Evolutionary conservation across 805 yeast species (phyloP).

Genomic region (Cyberlindnera lachancei): DNA sequence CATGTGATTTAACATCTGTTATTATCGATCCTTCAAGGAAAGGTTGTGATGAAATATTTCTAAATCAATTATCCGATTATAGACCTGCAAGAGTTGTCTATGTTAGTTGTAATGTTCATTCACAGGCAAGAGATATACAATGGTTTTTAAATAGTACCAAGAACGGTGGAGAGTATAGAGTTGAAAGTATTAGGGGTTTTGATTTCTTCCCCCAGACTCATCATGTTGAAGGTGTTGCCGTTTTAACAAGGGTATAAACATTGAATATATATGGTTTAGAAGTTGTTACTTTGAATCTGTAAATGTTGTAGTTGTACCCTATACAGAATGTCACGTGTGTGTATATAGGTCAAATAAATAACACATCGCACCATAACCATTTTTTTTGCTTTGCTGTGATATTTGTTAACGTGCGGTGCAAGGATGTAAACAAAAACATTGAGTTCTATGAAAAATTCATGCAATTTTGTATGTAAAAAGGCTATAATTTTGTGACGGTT

Average conservation of each 20-base stretch:
- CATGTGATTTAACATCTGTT: constrained; percentile 72
- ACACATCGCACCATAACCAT: no score
- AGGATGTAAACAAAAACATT: no score
- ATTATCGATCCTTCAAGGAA: constrained; percentile 96
- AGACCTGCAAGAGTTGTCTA: constrained; percentile 86
- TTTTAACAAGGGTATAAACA: constrained; percentile 33
- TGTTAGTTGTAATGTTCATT: constrained; percentile 94
- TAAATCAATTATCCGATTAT: constrained; percentile 78
- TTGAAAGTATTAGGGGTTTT: constrained; percentile 86
- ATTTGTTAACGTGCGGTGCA: no score
- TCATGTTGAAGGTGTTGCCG: constrained; percentile 86
- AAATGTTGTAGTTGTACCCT: no score
- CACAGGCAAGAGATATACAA: constrained; percentile 92
- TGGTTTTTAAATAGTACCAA: constrained; percentile 65
- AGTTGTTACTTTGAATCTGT: no score
- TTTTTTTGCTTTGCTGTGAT: no score
- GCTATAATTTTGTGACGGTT: no score
- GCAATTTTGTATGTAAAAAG: no score
- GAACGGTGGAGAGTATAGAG: constrained; percentile 52
- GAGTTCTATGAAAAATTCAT: no score
- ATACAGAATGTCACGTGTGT: no score
- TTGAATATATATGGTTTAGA: neutral
- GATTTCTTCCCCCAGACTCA: constrained; percentile 96
- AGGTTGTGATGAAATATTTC: constrained; percentile 86
- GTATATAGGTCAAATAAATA: no score